Evolutionary conservation across 805 yeast genomes (phyloP), one percentile per base, ranked within the genome.

Genomic region (Candida andamanensis): DNA sequence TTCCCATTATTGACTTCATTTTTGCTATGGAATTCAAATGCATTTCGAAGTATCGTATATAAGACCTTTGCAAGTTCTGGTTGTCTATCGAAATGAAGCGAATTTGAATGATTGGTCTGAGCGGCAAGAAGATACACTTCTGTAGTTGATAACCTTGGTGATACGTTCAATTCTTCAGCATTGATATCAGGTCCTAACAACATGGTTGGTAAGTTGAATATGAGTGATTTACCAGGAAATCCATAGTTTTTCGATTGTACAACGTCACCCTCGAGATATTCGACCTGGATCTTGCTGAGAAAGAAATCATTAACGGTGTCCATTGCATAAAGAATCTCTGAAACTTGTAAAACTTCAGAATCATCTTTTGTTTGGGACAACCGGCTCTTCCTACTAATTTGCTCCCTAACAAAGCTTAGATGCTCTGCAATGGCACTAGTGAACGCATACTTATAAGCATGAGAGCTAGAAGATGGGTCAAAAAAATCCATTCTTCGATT

Each of bases 361-460:
- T n/a, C n/a, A n/a, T n/a, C n/a, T n/a, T n/a, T n/a, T n/a, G n/a
- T n/a, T n/a, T n/a, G n/a, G n/a, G n/a, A n/a, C 15, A 33, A 28
- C 11, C 19, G 23, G n/a, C 27, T 26, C 16, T 24, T 22, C 15
- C 27, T 26, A 8, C 15, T 23, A 16, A 24, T 22, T 17, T 35
- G 37, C 16, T 32, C 36, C 24, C 41, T 49, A 22, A 51, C 37
- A 7, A 39, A 26, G n/a, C 27, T 34, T 27, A 57, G 32, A 21
- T 54, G 55, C 16, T 44, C 44, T 22, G 44, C 40, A 21, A 55
- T 25, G 1, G 58, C 61, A 32, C 50, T 32, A 16, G 47, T 45
- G 29, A 52, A 50, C 3, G 58, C 60, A 38, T 47, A 52, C 23
- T 43, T 40, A 9, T 39, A 42, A 6, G 49, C 49, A n/a, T 35